A percentile compares a stretch with the other conserved stretches of the same genome.
Evolutionary conservation across 2,329 filamentous ascomycete genomes (phyloP).

Genomic region (Trichoderma cornu-damae): DNA sequence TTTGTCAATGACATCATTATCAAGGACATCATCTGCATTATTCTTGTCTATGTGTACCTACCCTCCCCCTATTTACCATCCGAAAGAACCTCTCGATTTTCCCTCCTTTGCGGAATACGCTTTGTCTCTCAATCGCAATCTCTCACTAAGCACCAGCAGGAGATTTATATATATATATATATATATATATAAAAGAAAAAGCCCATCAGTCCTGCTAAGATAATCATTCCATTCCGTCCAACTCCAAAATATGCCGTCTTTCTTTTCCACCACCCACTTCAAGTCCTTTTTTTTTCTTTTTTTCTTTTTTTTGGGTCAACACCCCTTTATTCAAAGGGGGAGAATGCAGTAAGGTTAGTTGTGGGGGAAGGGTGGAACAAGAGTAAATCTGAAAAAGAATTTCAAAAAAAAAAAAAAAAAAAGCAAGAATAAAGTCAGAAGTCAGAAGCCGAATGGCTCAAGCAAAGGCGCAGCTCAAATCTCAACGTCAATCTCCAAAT

Average conservation of each 20-base stretch:
- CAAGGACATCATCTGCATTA: conserved; percentile 2
- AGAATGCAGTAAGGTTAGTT: not conserved
- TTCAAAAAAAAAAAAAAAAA: too few species aligned
- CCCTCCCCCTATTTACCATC: not conserved
- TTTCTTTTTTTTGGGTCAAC: not conserved
- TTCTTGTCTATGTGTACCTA: conserved; percentile 1
- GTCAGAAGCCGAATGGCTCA: not conserved
- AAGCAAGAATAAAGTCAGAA: not conserved
- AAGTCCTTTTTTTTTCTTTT: not conserved
- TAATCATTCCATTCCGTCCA: conserved; percentile 5
- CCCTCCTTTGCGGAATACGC: not conserved
- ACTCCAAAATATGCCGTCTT: conserved; percentile 10
- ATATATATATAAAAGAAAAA: not conserved
- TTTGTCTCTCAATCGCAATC: not conserved
- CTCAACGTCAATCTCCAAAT: conserved; percentile 88
- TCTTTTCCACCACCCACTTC: not conserved
- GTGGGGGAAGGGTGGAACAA: not conserved
- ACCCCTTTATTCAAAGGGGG: not conserved
- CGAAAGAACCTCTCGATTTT: not conserved
- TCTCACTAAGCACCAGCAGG: not conserved
- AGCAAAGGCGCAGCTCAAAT: conserved; percentile 45
- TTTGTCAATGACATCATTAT: not conserved
- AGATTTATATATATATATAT: not conserved
- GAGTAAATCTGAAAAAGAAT: too few species aligned
- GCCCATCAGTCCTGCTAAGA: not conserved